phyloP scores from a whole-genome alignment of 345 rosid species.

The Sonneratia alba region DNA sequence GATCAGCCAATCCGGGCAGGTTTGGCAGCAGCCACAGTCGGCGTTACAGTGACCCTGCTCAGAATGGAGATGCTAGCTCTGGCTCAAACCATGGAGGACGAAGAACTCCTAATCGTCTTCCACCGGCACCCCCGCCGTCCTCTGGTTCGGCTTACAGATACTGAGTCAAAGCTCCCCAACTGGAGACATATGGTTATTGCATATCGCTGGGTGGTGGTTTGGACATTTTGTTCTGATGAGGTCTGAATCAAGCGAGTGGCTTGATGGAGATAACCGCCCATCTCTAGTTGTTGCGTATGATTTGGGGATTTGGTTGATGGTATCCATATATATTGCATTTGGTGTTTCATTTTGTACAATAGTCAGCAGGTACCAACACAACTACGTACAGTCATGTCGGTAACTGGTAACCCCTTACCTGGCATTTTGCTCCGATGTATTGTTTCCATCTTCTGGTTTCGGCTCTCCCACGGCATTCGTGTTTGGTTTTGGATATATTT shows the following conservation, averaged over 20 bases:
- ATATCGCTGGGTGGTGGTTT: not conserved
- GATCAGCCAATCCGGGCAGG: slow-evolving; percentile 33
- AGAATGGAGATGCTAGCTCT: slow-evolving; percentile 28
- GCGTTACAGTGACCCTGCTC: slow-evolving; percentile 14
- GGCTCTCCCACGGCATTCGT: not conserved
- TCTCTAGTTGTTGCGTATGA: not conserved
- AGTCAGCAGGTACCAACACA: not conserved
- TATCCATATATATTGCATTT: not conserved
- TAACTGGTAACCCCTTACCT: not conserved
- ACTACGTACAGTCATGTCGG: not conserved
- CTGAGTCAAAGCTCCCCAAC: not conserved
- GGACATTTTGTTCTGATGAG: not conserved
- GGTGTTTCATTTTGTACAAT: not conserved
- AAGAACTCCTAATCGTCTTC: slow-evolving; percentile 36
- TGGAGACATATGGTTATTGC: not conserved
- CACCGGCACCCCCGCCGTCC: slow-evolving; percentile 40
- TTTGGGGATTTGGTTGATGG: not conserved
- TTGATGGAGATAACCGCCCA: not conserved
- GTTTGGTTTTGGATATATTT: not conserved
- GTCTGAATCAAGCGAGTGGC: not conserved
- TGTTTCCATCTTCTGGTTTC: not conserved
- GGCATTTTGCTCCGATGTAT: not conserved
- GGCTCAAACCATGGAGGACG: slow-evolving; percentile 23
- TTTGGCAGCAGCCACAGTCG: slow-evolving; percentile 26
- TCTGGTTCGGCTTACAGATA: slow-evolving; percentile 15